Evolutionary conservation across 345 rosid species (phyloP).

Genomic region (Raphanus raphanistrum): DNA sequence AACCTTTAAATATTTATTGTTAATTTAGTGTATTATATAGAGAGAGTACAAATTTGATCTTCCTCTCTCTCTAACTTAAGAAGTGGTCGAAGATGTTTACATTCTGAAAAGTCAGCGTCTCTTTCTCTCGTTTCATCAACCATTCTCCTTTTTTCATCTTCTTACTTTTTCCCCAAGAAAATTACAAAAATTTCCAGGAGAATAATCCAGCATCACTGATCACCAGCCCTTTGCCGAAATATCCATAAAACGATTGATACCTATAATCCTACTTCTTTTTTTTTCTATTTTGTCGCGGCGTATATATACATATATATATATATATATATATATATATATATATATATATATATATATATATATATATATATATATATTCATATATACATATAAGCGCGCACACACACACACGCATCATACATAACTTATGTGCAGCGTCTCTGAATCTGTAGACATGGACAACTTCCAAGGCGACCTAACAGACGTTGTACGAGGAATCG

Average conservation of each 20-base stretch:
- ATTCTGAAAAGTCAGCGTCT: conserved; percentile 75
- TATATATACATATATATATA: neutral
- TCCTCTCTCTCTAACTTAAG: conserved; percentile 15
- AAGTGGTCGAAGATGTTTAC: conserved; percentile 40
- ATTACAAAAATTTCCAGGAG: neutral
- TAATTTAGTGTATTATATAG: conserved; percentile 3
- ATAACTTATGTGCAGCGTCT: conserved; percentile 49
- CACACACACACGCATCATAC: conserved; percentile 18
- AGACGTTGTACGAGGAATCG: conserved; percentile 61
- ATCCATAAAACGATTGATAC: conserved; percentile 13
- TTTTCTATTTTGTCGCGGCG: neutral
- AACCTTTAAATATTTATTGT: conserved; percentile 16
- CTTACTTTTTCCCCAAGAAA: neutral
- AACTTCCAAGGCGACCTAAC: conserved; percentile 80
- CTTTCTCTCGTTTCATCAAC: conserved; percentile 35
- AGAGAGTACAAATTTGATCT: conserved; percentile 28
- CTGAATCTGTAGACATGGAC: conserved; percentile 54
- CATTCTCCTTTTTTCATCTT: conserved; percentile 30
- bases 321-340: too few relatives aligned
- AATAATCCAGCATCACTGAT: neutral
- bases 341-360: too few relatives aligned
- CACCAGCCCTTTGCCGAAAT: neutral
- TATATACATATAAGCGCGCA: neutral
- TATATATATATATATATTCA: neutral
- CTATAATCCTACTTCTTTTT: neutral